phyloP scores from a whole-genome alignment of 345 rosid genomes.

The Dipteronia sinensis region DNA sequence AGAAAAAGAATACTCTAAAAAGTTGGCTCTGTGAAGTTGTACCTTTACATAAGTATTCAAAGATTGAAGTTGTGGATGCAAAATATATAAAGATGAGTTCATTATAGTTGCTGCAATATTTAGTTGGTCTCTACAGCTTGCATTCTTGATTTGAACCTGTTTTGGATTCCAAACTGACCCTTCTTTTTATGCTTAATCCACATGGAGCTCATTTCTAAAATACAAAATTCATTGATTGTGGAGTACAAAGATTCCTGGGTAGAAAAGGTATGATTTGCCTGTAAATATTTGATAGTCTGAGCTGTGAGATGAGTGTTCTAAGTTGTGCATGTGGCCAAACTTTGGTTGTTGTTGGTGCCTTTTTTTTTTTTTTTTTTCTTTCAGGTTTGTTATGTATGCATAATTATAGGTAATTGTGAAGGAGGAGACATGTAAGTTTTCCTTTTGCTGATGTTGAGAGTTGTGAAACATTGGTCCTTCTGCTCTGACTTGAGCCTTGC shows the following conservation, averaged over 20 bases:
- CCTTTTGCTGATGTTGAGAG: conserved; percentile 26
- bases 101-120: background rate
- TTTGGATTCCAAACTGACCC: conserved; percentile 2
- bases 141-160: conserved; percentile 6
- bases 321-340: conserved; percentile 31
- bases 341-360: conserved; percentile 23
- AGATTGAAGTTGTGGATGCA: conserved; percentile 12
- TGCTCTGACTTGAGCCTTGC: conserved; percentile 16
- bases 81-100: background rate
- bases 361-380: no score
- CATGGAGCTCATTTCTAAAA: conserved; percentile 96
- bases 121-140: conserved; percentile 15
- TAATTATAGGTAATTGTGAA: conserved; percentile 95
- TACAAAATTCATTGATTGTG: conserved; percentile 87
- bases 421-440: conserved; percentile 98
- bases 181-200: conserved; percentile 37
- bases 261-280: conserved; percentile 70
- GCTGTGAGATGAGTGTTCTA: background rate
- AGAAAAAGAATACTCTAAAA: background rate
- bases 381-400: conserved; percentile 99
- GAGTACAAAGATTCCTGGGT: conserved; percentile 99
- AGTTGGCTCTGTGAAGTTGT: no score
- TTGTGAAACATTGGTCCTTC: conserved; percentile 14
- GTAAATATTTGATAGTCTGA: background rate
- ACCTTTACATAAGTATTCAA: background rate